Base-by-base conservation (phyloP, 2,329 filamentous ascomycete species). In the Paracoccidioides brasiliensis region DNA sequence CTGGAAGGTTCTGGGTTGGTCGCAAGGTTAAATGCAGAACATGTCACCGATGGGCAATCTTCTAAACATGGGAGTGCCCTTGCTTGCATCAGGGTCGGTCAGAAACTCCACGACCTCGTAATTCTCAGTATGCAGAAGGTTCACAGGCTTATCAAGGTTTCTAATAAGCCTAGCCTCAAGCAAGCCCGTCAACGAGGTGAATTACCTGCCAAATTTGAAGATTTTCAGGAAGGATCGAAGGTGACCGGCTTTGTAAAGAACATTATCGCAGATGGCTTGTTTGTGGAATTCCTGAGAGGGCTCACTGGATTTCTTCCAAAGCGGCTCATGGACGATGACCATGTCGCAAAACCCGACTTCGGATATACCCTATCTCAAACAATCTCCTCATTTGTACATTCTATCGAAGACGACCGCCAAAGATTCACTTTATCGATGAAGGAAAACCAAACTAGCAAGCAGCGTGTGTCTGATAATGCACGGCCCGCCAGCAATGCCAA, bases 41-140 rank as follows among this genome's bases (percentile, higher is more conserved):
- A 98, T 57, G 78, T 97, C 33, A 85, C 86, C 1, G 93, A 98
- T 71, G 89, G 89, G 53, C 90, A 89, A 1, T 73, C 78, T 32
- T 83, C 86, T 61, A 95, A 94, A 73, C 87, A 85, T 60, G 78
- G 81, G 58, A 84, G 85, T 22, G 81, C 86, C 0, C 74, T 93
- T 64, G 90, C 89, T 69, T 88, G 86, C 61, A 84, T 97, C 54
- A 79, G 85, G 54, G 85, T 94, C 51, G 91, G 90, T 2, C 89
- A 95, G 71, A 86, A 81, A 32, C 73, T 98, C 48, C 80, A 83
- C 15, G 84, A 93, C 53, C 75, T 98, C n/a, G 76, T 94, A 41
- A 82, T 97, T 12, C 73, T 98, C n/a, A 83, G 89, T 63, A 95
- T 95, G 70, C 80, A 90, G 58, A 83, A 89, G 60, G 80, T 83